phyloP scores from a whole-genome alignment of 2,329 filamentous ascomycete species.

The Fusarium mexicanum region DNA sequence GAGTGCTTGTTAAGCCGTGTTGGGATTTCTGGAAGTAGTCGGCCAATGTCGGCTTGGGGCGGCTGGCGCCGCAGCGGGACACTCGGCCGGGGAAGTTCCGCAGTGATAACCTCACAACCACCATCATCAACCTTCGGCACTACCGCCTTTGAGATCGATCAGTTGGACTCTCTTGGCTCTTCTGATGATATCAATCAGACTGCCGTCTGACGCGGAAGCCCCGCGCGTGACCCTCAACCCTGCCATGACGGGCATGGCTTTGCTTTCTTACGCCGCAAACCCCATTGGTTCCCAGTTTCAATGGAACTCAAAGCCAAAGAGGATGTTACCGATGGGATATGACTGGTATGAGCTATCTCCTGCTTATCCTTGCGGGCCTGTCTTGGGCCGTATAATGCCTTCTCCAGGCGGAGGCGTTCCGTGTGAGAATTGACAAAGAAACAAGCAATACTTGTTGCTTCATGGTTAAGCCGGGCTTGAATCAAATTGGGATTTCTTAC shows the following conservation, averaged over 20 bases:
- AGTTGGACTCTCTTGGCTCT: constrained; percentile 24
- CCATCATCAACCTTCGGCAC: constrained; percentile 37
- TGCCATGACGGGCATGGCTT: constrained; percentile 34
- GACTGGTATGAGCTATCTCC: constrained; percentile 3
- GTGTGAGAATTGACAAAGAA: constrained; percentile 32
- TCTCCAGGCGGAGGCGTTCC: constrained; percentile 42
- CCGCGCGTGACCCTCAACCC: constrained; percentile 38
- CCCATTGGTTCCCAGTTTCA: constrained; percentile 30
- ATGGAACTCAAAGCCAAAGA: constrained; percentile 16
- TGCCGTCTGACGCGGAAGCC: constrained; percentile 38
- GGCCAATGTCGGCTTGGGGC: constrained; percentile 55
- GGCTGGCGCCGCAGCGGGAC: constrained; percentile 48
- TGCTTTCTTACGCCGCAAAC: constrained; percentile 35
- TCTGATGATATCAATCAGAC: constrained; percentile 42
- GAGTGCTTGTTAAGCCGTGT: constrained; percentile 29
- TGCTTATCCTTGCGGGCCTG: constrained; percentile 22
- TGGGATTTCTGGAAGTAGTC: constrained; percentile 28
- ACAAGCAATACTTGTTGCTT: constrained; percentile 18
- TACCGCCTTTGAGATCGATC: constrained; percentile 31
- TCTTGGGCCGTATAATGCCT: constrained; percentile 42
- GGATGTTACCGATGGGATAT: constrained; percentile 29
- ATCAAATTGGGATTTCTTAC: constrained; percentile 35
- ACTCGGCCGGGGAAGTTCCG: constrained; percentile 45
- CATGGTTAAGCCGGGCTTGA: constrained; percentile 36
- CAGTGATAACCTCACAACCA: constrained; percentile 36